phyloP scores from a whole-genome alignment of 2,329 filamentous ascomycete genomes.

The Bipolaris cookei region DNA sequence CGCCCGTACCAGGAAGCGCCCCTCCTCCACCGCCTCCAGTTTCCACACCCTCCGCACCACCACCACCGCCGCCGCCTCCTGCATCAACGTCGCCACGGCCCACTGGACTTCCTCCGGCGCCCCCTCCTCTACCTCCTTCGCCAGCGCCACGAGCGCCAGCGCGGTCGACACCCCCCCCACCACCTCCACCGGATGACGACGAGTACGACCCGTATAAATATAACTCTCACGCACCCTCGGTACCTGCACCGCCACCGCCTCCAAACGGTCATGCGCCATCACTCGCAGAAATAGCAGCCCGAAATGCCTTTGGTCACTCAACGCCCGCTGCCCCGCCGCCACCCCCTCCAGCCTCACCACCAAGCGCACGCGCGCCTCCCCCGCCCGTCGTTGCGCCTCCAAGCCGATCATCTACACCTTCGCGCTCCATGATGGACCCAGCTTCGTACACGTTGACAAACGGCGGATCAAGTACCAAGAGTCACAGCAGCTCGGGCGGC shows the following conservation, averaged over 20 bases:
- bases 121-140: conserved; percentile 20
- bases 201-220: conserved; percentile 52
- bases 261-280: conserved; percentile 53
- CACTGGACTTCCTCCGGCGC: conserved; percentile 26
- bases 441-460: conserved; percentile 71
- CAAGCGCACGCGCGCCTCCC: conserved; percentile 51
- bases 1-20: conserved; percentile 47
- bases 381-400: conserved; percentile 42
- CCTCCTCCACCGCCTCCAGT: conserved; percentile 51
- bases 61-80: conserved; percentile 53
- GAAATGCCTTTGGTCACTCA: conserved; percentile 61
- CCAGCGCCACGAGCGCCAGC: conserved; percentile 32
- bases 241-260: conserved; percentile 57
- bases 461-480: conserved; percentile 39
- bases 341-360: conserved; percentile 56
- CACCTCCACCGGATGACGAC: conserved; percentile 32
- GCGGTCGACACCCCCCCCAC: conserved; percentile 32
- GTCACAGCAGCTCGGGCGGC: conserved; percentile 31
- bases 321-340: conserved; percentile 52
- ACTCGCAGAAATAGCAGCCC: conserved; percentile 65
- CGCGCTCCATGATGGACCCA: conserved; percentile 72
- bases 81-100: conserved; percentile 31
- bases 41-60: conserved; percentile 52
- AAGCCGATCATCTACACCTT: conserved; percentile 47
- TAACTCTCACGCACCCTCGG: conserved; percentile 43